Base-by-base conservation (phyloP, 352 stramenopile species). In the Blastocystis sp. region DNA sequence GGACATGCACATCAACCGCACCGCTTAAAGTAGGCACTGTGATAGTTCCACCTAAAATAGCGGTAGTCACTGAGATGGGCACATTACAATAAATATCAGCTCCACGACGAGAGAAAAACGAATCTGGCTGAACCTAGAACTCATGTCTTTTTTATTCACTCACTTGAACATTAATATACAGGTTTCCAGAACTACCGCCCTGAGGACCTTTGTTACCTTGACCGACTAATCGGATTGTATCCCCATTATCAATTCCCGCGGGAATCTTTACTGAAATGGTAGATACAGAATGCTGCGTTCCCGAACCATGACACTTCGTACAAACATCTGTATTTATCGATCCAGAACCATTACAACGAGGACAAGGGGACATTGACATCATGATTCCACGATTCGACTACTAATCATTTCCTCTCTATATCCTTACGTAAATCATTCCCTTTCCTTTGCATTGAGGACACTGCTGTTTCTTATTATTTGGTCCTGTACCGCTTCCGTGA, bases 251-350 rank as follows among this genome's bases (percentile, higher is more conserved):
- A 48, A 88, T 77, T 11, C 77, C 77, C 42, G 77, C 58, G 0
- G 94, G 94, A 81, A 96, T 96, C 91, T 94, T 95, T n/a, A 96
- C 94, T 89, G 95, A 93, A 6, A 96, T 93, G 27, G 93, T 95
- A 56, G 93, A 93, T 0, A 42, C 22, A 4, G 19, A 15, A n/a
- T 88, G 62, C 48, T 24, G 33, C 35, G 90, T 91, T 15, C 94
- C 94, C 70, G 94, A 93, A 35, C 94, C 94, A 24, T 92, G 93
- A 66, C 94, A 96, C 37, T 92, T 95, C 1, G 87, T 89, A 73
- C 94, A 96, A 27, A 93, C 93, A 13, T 93, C 94, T 81, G 95
- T 93, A 54, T 95, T 95, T 84, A 95, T 95, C 15, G 44, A 42
- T 17, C 77, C 77, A 11, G 15, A 56, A 24, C 77, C 77, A 37